Base-by-base conservation (phyloP, 2,329 filamentous ascomycete species). In the Biscogniauxia mediterranea region DNA sequence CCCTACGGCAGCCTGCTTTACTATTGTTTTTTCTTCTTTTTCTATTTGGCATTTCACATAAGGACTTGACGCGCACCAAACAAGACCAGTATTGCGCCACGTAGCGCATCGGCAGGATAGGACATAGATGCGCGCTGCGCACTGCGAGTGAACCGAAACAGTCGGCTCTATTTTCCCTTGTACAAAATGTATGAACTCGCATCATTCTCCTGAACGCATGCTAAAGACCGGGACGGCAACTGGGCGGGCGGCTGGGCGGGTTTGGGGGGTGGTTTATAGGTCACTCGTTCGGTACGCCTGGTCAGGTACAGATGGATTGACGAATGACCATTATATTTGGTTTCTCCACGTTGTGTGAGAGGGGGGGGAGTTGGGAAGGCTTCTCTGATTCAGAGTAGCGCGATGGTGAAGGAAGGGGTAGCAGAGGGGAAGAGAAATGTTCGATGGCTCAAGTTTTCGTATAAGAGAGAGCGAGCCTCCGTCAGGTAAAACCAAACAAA, bases 41-140 rank as follows among this genome's bases (percentile, higher is more conserved):
- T 32, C 7, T 13, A 2, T 13, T 8, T 49, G 58, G 55, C 60
- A 52, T 52, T 54, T 52, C 26, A 58, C 49, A 28, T 17, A 53
- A 32, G 28, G 20, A 59, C 59, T 64, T 57, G 62, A 57, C 56
- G 64, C 56, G 64, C 58, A 67, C 61, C 59, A 58, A 62, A 58
- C 59, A 54, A 64, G 57, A 64, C 59, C 60, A 64, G 66, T 67
- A 66, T 66, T 65, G 59, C 64, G 70, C 62, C 62, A 66, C 66
- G 65, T 67, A 69, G 69, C 66, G 66, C 70, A 71, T 70, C 66
- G 65, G 66, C 65, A 65, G 66, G 64, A 67, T 65, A 65, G 60
- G 70, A 65, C 56, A 61, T 68, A 69, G 68, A 69, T 69, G 69
- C 68, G 67, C 64, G 57, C 64, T 56, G 70, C 65, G 68, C 64